Conservation (phyloP, 495 filamentous ascomycete genomes). For the Parachaetomium inaequale region DNA sequence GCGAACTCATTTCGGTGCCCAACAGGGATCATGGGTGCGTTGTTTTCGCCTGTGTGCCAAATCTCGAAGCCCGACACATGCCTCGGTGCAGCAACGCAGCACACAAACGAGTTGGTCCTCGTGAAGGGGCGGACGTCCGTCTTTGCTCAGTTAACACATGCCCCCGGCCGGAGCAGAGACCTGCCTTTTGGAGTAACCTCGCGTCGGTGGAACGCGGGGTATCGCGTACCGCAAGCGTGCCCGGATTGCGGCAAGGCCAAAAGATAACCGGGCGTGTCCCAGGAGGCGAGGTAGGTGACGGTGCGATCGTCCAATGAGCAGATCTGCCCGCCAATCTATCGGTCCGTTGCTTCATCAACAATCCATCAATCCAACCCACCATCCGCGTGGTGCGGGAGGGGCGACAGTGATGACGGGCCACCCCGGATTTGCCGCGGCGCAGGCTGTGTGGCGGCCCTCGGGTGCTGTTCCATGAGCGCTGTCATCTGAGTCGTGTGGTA, state of each 20-base stretch:
- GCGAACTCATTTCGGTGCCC: neutral
- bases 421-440: conserved; percentile 1
- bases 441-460: neutral
- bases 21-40: conserved; percentile 7
- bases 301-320: conserved; percentile 5
- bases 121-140: neutral
- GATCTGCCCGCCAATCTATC: neutral
- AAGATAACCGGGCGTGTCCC: neutral
- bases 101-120: neutral
- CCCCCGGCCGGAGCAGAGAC: neutral
- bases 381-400: neutral
- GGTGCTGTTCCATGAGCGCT: neutral
- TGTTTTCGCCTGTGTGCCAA: neutral
- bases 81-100: neutral
- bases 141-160: too few species aligned
- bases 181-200: neutral
- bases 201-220: neutral
- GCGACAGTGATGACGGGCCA: neutral
- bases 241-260: neutral
- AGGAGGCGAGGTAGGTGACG: conserved; percentile 1
- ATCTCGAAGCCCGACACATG: neutral
- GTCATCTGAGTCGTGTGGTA: neutral
- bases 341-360: neutral
- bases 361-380: neutral
- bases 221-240: neutral